Conservation (phyloP, 192 early-diverging fungal species). For the Coemansia sp. region DNA sequence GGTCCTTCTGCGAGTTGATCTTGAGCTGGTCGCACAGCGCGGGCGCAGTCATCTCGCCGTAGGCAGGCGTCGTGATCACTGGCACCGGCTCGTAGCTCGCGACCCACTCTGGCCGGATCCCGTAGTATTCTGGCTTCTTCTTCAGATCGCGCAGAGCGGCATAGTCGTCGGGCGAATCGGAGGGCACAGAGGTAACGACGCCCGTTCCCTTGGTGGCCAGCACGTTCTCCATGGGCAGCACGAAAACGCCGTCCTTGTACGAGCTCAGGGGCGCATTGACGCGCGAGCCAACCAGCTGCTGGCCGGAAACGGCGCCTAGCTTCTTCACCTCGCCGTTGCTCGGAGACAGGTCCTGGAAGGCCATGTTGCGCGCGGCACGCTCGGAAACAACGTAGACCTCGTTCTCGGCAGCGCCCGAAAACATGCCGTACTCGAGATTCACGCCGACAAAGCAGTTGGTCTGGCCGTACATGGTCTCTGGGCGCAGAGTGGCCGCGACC, state of each 20-base stretch:
- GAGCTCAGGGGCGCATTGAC: constrained; percentile 82
- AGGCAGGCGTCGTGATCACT: constrained; percentile 83
- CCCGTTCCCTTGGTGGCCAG: constrained; percentile 95
- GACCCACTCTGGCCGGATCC: constrained; percentile 86
- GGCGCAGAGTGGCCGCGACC: constrained; percentile 93
- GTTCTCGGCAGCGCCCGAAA: constrained; percentile 61
- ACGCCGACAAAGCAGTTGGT: constrained; percentile 97
- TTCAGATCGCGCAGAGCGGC: constrained; percentile 85
- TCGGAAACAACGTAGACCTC: constrained; percentile 89
- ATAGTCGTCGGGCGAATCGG: constrained; percentile 97
- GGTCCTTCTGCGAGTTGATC: constrained; percentile 97
- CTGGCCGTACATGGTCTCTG: constrained; percentile 99
- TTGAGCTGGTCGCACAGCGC: constrained; percentile 85
- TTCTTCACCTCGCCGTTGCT: constrained; percentile 64
- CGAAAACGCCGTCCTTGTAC: constrained; percentile 76
- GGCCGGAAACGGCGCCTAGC: constrained; percentile 75
- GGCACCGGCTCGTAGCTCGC: constrained; percentile 75
- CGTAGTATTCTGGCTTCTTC: constrained; percentile 93
- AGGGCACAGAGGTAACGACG: constrained; percentile 97
- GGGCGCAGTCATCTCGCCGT: constrained; percentile 82
- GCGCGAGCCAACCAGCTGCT: constrained; percentile 80
- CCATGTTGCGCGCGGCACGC: constrained; percentile 96
- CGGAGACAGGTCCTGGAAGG: constrained; percentile 82
- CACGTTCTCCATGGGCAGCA: constrained; percentile 97
- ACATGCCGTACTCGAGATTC: constrained; percentile 90